Evolutionary conservation across 352 stramenopile species (phyloP).

Genomic region (Phytophthora boehmeriae): DNA sequence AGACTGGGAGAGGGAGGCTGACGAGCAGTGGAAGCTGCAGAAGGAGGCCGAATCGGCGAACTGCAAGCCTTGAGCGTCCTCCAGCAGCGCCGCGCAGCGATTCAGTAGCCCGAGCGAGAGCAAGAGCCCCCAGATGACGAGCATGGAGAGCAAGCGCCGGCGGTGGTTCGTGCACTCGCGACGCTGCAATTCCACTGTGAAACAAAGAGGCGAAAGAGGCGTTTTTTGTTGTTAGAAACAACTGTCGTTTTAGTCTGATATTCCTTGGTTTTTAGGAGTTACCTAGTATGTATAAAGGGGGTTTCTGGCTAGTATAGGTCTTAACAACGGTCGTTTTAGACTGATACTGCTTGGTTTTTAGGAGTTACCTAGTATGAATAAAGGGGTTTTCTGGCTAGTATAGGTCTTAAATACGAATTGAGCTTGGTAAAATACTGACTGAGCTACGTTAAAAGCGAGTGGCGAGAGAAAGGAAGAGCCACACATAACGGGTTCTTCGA

Average conservation of each 20-base stretch:
- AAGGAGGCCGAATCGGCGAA: slow-evolving; percentile 53
- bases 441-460: no score
- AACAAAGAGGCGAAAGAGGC: no score
- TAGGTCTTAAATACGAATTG: no score
- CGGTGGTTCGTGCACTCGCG: neutral
- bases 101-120: slow-evolving; percentile 16
- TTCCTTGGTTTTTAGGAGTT: neutral
- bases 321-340: slow-evolving; percentile 22
- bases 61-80: slow-evolving; percentile 48
- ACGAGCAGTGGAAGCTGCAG: slow-evolving; percentile 65
- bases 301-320: no score
- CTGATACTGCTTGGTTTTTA: neutral
- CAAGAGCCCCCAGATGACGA: slow-evolving; percentile 11
- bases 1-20: slow-evolving; percentile 22
- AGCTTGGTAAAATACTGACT: no score
- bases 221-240: slow-evolving; percentile 32
- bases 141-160: slow-evolving; percentile 14
- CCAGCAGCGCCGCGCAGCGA: slow-evolving; percentile 18
- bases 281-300: slow-evolving; percentile 12
- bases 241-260: slow-evolving; percentile 10
- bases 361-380: slow-evolving; percentile 7
- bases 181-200: no score
- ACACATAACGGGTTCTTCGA: no score
- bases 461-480: no score
- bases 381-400: neutral